A percentile compares a stretch with the other conserved stretches of the same genome.
Conservation (phyloP, 345 rosid genomes). For the Syzygium oleosum region DNA sequence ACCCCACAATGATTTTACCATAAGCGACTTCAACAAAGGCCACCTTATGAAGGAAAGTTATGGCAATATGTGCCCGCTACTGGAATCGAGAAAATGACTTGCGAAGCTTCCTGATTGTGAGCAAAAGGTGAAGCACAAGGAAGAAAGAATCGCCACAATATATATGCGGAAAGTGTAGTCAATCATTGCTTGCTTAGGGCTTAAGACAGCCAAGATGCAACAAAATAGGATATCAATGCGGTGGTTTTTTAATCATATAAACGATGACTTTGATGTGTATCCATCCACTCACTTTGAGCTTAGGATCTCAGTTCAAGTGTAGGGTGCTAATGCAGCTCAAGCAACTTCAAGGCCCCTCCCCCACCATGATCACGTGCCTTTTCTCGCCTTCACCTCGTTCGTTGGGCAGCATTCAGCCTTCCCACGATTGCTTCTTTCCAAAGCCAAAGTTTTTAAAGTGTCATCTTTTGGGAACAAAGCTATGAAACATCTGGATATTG, state of each 20-base stretch:
- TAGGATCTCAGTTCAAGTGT: background rate
- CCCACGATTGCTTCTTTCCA: background rate
- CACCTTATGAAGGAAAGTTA: background rate
- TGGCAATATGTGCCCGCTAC: background rate
- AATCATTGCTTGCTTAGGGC: background rate
- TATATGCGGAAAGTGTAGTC: background rate
- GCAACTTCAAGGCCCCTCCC: background rate
- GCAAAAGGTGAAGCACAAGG: background rate
- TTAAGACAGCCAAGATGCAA: background rate
- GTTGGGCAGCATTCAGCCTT: background rate
- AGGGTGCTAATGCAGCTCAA: background rate
- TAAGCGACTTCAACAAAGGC: background rate
- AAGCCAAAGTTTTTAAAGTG: background rate
- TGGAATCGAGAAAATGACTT: background rate
- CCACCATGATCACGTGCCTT: background rate
- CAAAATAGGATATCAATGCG: background rate
- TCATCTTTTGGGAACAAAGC: background rate
- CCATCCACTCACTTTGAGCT: background rate
- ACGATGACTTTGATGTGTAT: too few relatives aligned
- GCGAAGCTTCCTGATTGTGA: background rate
- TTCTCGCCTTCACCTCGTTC: background rate
- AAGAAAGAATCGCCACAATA: background rate
- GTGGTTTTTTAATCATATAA: background rate
- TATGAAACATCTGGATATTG: background rate
- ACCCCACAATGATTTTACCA: background rate